Evolutionary conservation across 2,329 filamentous ascomycete species (phyloP).

Genomic region (Neofusicoccum parvum): DNA sequence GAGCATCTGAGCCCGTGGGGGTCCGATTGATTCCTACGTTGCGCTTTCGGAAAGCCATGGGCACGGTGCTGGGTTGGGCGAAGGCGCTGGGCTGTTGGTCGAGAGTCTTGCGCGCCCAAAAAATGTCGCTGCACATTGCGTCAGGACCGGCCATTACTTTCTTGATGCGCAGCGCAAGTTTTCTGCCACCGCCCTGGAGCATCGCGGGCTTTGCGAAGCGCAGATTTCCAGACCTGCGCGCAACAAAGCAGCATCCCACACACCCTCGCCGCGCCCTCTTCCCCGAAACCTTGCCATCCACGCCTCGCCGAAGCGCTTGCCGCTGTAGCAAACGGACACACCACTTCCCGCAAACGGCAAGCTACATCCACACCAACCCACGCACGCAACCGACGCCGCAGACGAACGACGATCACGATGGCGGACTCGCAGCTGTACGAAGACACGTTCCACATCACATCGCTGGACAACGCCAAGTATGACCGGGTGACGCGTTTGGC

Average conservation of each 20-base stretch:
- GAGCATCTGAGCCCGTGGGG: constrained; percentile 26
- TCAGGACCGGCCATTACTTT: not conserved
- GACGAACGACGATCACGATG: constrained; percentile 48
- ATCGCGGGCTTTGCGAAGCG: constrained; percentile 7
- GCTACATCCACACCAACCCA: not conserved
- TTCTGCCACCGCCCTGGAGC: constrained; percentile 17
- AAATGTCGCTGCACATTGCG: not conserved
- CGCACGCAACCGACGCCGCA: not conserved
- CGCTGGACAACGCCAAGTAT: constrained; percentile 84
- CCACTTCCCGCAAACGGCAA: not conserved
- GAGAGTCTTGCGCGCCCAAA: not conserved
- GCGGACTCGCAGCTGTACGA: constrained; percentile 93
- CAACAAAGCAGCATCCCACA: constrained; percentile 1
- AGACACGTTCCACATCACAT: constrained; percentile 82
- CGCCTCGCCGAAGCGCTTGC: not conserved
- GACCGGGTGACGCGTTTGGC: constrained; percentile 88
- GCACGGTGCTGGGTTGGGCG: not conserved
- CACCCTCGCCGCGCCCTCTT: not conserved
- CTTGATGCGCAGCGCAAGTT: not conserved
- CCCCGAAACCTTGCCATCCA: not conserved
- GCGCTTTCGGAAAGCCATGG: constrained; percentile 70
- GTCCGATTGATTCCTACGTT: constrained; percentile 59
- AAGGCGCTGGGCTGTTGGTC: not conserved
- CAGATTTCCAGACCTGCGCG: constrained; percentile 8
- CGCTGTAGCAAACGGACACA: not conserved